Conservation (phyloP, 2,329 filamentous ascomycete genomes). For the Ilyonectria sp. region DNA sequence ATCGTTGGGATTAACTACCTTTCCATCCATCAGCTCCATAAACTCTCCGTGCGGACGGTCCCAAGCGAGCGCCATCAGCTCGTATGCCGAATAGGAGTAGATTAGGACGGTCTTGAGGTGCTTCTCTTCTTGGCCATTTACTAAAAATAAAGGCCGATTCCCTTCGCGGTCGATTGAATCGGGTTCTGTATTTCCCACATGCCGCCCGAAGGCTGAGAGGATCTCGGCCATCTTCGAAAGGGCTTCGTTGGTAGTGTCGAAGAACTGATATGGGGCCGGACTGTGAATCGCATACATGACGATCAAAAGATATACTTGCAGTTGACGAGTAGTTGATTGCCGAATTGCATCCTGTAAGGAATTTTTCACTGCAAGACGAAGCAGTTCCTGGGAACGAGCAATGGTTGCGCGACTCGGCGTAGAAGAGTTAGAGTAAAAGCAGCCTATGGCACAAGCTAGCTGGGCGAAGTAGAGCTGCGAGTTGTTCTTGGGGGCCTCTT, state of each 20-base stretch:
- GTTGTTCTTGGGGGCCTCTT: not conserved
- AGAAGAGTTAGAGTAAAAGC: not conserved
- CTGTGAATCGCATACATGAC: not conserved
- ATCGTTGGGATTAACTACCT: not conserved
- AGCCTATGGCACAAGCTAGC: conserved; percentile 1
- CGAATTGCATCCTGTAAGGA: not conserved
- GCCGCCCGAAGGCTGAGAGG: not conserved
- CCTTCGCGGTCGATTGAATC: too few relatives aligned
- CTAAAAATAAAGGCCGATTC: too few relatives aligned
- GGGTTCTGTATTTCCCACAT: too few relatives aligned
- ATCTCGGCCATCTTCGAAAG: not conserved
- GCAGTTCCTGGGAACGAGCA: not conserved
- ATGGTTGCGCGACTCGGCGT: not conserved
- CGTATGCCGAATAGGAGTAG: conserved; percentile 4
- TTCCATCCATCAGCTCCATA: not conserved
- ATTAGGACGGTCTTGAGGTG: not conserved
- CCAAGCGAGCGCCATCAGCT: not conserved
- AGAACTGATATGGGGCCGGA: not conserved
- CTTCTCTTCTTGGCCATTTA: not conserved
- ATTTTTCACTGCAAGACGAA: not conserved
- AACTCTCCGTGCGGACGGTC: not conserved
- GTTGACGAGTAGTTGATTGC: not conserved
- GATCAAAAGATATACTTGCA: not conserved
- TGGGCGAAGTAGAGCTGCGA: too few relatives aligned
- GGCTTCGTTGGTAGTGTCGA: not conserved